Evolutionary conservation across 2,329 filamentous ascomycete genomes (phyloP).

Genomic region (Davidsoniella eucalypti): DNA sequence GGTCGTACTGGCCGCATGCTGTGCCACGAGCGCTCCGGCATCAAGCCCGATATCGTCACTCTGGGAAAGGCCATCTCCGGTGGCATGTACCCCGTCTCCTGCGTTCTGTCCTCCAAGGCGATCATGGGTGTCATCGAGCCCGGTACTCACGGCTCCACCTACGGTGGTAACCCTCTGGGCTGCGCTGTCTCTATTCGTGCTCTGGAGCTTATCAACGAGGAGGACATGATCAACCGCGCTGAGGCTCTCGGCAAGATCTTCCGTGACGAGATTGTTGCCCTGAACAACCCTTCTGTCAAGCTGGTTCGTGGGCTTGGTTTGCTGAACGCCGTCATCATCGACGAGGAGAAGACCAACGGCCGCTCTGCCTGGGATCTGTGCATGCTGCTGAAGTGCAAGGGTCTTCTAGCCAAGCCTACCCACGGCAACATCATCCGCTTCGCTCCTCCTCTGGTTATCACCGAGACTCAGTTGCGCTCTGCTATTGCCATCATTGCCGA

Average conservation of each 20-base stretch:
- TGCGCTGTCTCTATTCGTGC: constrained; percentile 93
- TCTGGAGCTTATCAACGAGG: constrained; percentile 83
- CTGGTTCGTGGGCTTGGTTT: constrained; percentile 80
- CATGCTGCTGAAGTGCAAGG: constrained; percentile 88
- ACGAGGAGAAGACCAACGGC: constrained; percentile 71
- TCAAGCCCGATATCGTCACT: constrained; percentile 89
- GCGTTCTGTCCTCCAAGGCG: constrained; percentile 72
- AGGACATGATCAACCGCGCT: constrained; percentile 69
- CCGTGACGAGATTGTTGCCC: constrained; percentile 56
- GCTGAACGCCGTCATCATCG: constrained; percentile 89
- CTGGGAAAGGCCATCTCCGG: constrained; percentile 96
- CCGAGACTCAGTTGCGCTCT: constrained; percentile 65
- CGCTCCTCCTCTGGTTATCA: constrained; percentile 90
- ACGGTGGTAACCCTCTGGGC: constrained; percentile 89
- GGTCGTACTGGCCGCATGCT: constrained; percentile 87
- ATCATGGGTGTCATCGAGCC: constrained; percentile 94
- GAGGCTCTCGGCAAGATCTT: constrained; percentile 69
- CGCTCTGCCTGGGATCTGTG: constrained; percentile 93
- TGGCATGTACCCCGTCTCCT: constrained; percentile 97
- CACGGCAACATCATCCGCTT: constrained; percentile 97
- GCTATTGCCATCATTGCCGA: constrained; percentile 67
- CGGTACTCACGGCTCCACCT: constrained; percentile 95
- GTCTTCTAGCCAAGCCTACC: constrained; percentile 89
- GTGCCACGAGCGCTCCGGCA: constrained; percentile 83
- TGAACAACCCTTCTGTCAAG: constrained; percentile 68